Evolutionary conservation across 441 rosid genomes (phyloP), one percentile per base, ranked within the genome.

Genomic region (Raphanus hybrid): DNA sequence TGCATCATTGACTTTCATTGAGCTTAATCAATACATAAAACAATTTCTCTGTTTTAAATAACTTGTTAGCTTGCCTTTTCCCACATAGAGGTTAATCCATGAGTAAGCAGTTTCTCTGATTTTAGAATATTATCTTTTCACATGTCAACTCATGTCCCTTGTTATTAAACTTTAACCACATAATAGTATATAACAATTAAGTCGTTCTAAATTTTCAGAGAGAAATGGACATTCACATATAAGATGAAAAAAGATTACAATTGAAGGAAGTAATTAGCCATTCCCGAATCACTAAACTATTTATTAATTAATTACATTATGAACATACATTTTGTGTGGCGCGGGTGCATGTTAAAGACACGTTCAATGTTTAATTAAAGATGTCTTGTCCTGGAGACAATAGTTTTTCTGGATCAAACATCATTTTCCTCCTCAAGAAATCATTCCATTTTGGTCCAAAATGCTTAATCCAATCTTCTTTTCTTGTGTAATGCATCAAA

Each of bases 301-400:
- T 55, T 55, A 55, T 55, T 55, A 18, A 54, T 15, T 54, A 16
- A 55, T 18, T 55, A 55, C 29, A 2, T 12, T 55, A 55, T 55
- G 61, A 18, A 55, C 61, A 55, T 55, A 55, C 5, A 23, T 23
- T 23, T 55, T 55, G 12, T 55, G 59, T 16, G 26, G 26, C 59
- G 26, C 10, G 26, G 18, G 20, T 55, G 61, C 9, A 14, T 8
- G 43, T 52, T 27, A 29, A 23, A 14, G 27, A 50, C 60, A 67
- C 43, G 43, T 67, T 67, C 26, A 23, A 29, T 14, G 16, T 41
- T 43, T 66, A 66, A 23, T 79, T 84, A 81, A 95, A 79, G 2
- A 95, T 93, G 65, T 75, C 84, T 67, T 95, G 99, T 71, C 99
- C 99, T 0, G 99, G 98, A 43, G 99, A 88, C 15, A 92, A 67